Evolutionary conservation across 2,329 filamentous ascomycete genomes (phyloP).

Genomic region (Aspergillus texensis): DNA sequence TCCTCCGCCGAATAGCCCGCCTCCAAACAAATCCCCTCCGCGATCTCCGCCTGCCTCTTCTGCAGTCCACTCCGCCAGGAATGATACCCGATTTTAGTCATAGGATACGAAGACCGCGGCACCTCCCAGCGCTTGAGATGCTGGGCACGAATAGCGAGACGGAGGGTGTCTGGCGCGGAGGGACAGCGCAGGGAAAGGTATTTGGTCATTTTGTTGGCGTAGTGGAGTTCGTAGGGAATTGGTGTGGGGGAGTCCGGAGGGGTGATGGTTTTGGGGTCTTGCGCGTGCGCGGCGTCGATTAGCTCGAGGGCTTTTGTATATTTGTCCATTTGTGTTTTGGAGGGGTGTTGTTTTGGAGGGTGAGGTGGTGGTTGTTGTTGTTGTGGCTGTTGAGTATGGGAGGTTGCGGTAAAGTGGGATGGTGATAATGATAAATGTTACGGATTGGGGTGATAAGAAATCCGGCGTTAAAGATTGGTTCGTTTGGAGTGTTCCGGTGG

Average conservation of each 20-base stretch:
- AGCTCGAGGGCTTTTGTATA: conserved; percentile 58
- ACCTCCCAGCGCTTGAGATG: conserved; percentile 87
- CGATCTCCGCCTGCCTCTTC: conserved; percentile 70
- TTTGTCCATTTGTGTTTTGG: no score
- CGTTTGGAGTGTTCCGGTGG: neutral
- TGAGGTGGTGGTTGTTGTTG: no score
- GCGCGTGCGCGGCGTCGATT: conserved; percentile 73
- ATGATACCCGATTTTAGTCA: conserved; percentile 75
- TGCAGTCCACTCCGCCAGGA: conserved; percentile 76
- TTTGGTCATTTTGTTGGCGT: conserved; percentile 75
- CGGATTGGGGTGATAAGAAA: neutral
- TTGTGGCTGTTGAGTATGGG: neutral
- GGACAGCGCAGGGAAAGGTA: conserved; percentile 68
- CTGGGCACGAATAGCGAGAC: conserved; percentile 78
- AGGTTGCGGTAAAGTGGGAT: neutral
- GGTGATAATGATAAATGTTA: neutral
- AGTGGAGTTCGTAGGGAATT: conserved; percentile 78
- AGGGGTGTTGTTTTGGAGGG: no score
- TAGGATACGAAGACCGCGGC: conserved; percentile 71
- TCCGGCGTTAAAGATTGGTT: conserved; percentile 1
- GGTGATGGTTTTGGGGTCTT: conserved; percentile 61
- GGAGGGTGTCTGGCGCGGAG: conserved; percentile 66
- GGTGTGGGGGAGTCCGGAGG: conserved; percentile 34
- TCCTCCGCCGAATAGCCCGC: conserved; percentile 57
- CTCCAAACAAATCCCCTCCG: conserved; percentile 55